phyloP scores from a whole-genome alignment of 139 green algal genomes.

The Chlorokybus atmophyticus region DNA sequence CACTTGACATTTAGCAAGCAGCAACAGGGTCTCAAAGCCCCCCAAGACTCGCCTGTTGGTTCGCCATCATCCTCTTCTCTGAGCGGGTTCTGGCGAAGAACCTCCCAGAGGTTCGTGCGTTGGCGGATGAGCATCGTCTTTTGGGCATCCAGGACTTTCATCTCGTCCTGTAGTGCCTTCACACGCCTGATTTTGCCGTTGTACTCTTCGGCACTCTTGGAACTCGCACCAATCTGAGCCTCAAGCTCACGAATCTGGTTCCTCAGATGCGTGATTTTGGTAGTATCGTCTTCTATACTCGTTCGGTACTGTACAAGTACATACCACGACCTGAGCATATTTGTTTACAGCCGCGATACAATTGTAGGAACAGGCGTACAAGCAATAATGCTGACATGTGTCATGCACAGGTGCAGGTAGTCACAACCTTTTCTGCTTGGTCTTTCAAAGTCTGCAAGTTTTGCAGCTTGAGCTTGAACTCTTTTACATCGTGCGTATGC shows the following conservation, averaged over 20 bases:
- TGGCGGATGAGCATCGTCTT: constrained; percentile 7
- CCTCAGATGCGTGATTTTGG: constrained; percentile 12
- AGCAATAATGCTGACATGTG: too few relatives aligned
- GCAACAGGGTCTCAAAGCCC: too few relatives aligned
- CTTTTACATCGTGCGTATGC: constrained; percentile 42
- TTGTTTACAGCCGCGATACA: too few relatives aligned
- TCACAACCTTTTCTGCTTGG: too few relatives aligned
- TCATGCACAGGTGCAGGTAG: too few relatives aligned
- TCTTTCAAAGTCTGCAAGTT: constrained; percentile 49
- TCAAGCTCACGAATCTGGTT: constrained; percentile 12
- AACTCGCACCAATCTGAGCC: constrained; percentile 3
- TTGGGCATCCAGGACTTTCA: constrained; percentile 9
- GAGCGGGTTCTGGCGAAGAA: constrained; percentile 4
- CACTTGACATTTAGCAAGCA: too few relatives aligned
- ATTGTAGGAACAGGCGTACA: too few relatives aligned
- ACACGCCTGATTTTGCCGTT: constrained; percentile 5
- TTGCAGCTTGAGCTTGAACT: constrained; percentile 56
- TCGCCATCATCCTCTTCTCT: constrained; percentile 10
- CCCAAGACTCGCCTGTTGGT: too few relatives aligned
- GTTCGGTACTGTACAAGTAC: constrained; percentile 16
- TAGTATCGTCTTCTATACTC: constrained; percentile 16
- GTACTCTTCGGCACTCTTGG: neutral
- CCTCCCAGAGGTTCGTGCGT: too few relatives aligned
- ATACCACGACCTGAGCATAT: too few relatives aligned
- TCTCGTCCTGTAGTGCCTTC: constrained; percentile 13